Base-by-base conservation (phyloP, 148 eudicot species). In the Talinum fruticosum region DNA sequence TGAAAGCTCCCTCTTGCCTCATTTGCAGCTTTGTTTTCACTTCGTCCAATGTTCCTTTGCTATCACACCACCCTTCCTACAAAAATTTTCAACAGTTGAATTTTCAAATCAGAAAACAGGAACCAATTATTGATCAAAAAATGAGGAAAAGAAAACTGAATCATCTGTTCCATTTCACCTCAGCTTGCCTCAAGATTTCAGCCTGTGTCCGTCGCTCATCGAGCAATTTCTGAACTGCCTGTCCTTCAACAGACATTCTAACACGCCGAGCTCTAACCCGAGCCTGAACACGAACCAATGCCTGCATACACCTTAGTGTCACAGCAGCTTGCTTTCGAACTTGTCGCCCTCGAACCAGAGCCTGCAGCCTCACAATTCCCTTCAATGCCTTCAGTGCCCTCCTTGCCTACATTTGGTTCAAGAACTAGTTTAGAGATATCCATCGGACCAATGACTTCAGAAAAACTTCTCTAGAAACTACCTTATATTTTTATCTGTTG, bases 21-120 rank as follows among this genome's bases (percentile, higher is more conserved):
- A 91, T 41, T 77, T 96, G 97, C 76, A 96, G 84, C 88, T 93
- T 96, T 67, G 93, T 77, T 81, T 87, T 90, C 65, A 96, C 82
- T 80, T 91, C 91, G 24, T 96, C 85, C 29, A 96, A 80, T 67
- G 99, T 96, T 45, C 95, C 86, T 83, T 88, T 90, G 70, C 97
- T 93, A 70, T 91, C 97, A 87, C 97, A 93, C 97, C 99, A 96
- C 47, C 98, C 97, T 74, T 93, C 99, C 99, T 96, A 84, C 79
- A 81, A 35, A 65, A 30, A 51, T 64, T 44, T 5, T 14, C 16
- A 2, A 45, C 73, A 19, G 26, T 21, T n/a, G n/a, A n/a, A n/a
- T n/a, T n/a, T n/a, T 26, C 47, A 65, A 62, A 28, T 62, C 66
- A 62, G 14, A 28, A 28, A 62, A 26, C 66, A 26, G 6, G 15